Evolutionary conservation across 2,329 filamentous ascomycete genomes (phyloP), one percentile per base, ranked within the genome.

Genomic region (Ambrosiella cleistominuta): DNA sequence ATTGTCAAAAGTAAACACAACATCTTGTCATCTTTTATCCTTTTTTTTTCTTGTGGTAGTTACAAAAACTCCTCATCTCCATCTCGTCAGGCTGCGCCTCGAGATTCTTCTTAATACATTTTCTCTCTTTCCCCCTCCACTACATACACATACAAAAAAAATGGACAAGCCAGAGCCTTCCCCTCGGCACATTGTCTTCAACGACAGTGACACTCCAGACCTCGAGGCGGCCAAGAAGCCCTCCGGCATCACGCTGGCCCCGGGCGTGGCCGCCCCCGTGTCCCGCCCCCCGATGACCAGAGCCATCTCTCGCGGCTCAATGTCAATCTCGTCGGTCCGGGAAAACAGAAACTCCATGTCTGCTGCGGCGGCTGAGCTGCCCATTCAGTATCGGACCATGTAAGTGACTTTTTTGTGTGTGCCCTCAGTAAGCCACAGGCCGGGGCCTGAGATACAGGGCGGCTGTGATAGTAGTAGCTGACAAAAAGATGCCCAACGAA

Each of bases 321-420:
- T 61, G 59, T 61, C 59, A 13, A 61, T 61, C 36, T 56, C 59
- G 12, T 61, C 59, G 5, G 50, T 61, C 19, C 53, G 56, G 47
- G 59, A 61, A 38, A 27, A 17, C 38, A 19, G 59, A 15, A 61
- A 52, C 47, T 61, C 59, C 3, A 52, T 58, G 44, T 56, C 45
- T 11, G 59, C 47, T 12, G 59, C 52, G 27, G 59, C 59, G 54
- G 59, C 59, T 54, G 59, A 61, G 47, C 66, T 78, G 54, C 75
- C 76, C n/a, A 76, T 78, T 57, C 73, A 77, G 61, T 79, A 79
- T 64, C 73, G 76, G 50, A 78, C 75, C 2, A 67, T 78, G 69
- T 78, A 71, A 71, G 71, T 50, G 35, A 54, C 17, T 17, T 8
- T 8, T 15, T 11, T 38, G 9, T 27, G 19, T 12, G 17, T 13